Evolutionary conservation across 148 eudicot species (phyloP), one percentile per base, ranked within the genome.

Genomic region (Silene conica): DNA sequence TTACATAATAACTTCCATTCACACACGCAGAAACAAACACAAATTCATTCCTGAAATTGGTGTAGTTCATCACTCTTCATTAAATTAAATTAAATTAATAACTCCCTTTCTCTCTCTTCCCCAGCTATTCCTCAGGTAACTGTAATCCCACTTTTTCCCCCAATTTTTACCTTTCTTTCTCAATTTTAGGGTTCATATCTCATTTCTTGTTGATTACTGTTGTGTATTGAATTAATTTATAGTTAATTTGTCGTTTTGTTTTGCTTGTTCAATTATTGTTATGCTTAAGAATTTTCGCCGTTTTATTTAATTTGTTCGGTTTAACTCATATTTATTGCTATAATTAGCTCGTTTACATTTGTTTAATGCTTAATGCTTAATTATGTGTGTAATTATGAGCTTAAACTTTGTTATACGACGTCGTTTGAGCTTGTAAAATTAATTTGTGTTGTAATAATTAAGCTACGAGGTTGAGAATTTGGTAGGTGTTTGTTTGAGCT

Each of bases 121-220:
- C 38, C 21, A 43, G 13, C 70, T 67, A 41, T 75, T 74, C 64
- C 70, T 26, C 62, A 80, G 79, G 79, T 80, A 76, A 80, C 69
- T 76, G 70, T 45, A 38, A 62, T 43, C 15, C 31, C 52, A 43
- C 76, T 65, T 66, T 59, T 59, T 68, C 14, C 16, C 23, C 20
- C 9, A 8, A 25, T 15, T 26, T 1, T 6, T 10, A 43, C 56
- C 20, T 10, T 16, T 11, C 4, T 48, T 21, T 20, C 45, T 46
- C 34, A 2, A 46, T 16, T 31, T 70, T 63, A 15, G 15, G 31
- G 18, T 31, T 38, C 67, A 26, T 13, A 18, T 58, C 25, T 48
- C 0, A 12, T n/a, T 45, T 12, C 28, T 65, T 66, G 34, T n/a
- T 26, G 7, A 19, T 59, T 55, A 57, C 58, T 63, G 41, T 75